These are phyloP conservation scores for Hydnum rufescens DNA, from an alignment of 768 basidiomycete species.

Conservation along the genomic window DNA sequence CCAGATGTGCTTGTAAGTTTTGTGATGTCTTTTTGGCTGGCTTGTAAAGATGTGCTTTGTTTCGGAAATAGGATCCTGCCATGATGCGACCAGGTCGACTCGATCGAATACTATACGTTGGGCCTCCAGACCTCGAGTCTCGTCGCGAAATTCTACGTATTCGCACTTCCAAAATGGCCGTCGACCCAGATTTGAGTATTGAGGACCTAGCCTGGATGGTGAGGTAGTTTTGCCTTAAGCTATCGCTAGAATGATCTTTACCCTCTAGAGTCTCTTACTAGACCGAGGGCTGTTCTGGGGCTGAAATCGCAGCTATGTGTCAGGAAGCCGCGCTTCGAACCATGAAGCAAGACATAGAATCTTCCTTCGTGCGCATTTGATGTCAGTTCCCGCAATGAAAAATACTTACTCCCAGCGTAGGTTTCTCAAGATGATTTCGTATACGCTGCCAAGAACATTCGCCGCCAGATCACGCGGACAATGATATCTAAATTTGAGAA, in stretches of 20 bases:
- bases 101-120: conserved; percentile 86
- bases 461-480: conserved; percentile 68
- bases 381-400: no score
- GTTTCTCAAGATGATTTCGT: conserved; percentile 57
- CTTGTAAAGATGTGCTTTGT: not conserved
- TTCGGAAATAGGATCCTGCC: conserved; percentile 55
- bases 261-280: conserved; percentile 17
- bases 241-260: not conserved
- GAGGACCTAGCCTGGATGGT: conserved; percentile 52
- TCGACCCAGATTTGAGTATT: conserved; percentile 50
- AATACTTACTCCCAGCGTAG: no score
- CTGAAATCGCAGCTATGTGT: conserved; percentile 78
- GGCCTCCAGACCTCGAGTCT: conserved; percentile 65
- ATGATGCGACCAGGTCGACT: conserved; percentile 87
- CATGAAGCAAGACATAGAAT: conserved; percentile 73
- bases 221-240: conserved; percentile 12
- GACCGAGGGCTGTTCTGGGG: conserved; percentile 93
- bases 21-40: no score
- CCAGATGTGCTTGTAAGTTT: conserved; percentile 71
- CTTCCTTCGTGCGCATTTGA: conserved; percentile 16
- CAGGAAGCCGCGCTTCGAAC: conserved; percentile 89
- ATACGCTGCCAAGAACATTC: conserved; percentile 46
- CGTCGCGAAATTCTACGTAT: conserved; percentile 75
- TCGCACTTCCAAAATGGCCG: conserved; percentile 56
- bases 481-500: conserved; percentile 49